phyloP scores from a whole-genome alignment of 306 rosid genomes.

The Sechiopsis laciniata region DNA sequence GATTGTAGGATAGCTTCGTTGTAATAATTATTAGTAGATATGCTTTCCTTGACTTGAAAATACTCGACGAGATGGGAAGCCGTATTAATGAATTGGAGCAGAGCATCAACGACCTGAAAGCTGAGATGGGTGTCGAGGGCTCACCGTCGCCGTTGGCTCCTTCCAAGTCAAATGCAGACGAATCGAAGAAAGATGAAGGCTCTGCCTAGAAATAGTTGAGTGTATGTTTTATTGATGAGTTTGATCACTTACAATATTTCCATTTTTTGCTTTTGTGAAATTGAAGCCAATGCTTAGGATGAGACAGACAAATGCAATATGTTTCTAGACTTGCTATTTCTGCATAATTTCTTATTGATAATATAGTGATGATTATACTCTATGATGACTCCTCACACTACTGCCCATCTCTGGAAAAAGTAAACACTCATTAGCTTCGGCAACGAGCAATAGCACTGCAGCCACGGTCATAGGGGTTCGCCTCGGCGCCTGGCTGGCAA shows the following conservation, averaged over 20 bases:
- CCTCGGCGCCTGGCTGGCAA: constrained; percentile 30
- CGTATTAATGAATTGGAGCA: constrained; percentile 92
- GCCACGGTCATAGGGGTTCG: background rate
- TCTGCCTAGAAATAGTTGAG: constrained; percentile 38
- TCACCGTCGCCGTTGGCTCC: constrained; percentile 39
- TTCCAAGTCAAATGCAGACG: constrained; percentile 48
- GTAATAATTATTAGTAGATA: background rate
- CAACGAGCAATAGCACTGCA: constrained; percentile 28
- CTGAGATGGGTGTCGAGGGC: constrained; percentile 92
- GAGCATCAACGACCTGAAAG: constrained; percentile 72
- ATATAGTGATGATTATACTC: constrained; percentile 19
- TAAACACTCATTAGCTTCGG: constrained; percentile 35
- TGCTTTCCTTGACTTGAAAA: constrained; percentile 56
- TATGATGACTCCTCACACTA: background rate
- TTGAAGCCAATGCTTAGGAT: constrained; percentile 12
- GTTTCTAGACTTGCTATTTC: constrained; percentile 1
- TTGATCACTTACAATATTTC: background rate
- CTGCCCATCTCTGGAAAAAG: background rate
- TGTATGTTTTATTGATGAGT: constrained; percentile 24
- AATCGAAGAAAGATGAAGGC: constrained; percentile 52
- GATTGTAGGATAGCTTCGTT: constrained; percentile 1
- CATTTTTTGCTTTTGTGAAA: constrained; percentile 20
- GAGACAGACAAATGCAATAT: constrained; percentile 3
- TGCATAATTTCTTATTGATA: constrained; percentile 15
- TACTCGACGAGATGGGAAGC: constrained; percentile 93